Percentiles rank a stretch among this genome's conserved stretches.
Conservation (phyloP, 148 eudicot species). For the Agrostemma githago region DNA sequence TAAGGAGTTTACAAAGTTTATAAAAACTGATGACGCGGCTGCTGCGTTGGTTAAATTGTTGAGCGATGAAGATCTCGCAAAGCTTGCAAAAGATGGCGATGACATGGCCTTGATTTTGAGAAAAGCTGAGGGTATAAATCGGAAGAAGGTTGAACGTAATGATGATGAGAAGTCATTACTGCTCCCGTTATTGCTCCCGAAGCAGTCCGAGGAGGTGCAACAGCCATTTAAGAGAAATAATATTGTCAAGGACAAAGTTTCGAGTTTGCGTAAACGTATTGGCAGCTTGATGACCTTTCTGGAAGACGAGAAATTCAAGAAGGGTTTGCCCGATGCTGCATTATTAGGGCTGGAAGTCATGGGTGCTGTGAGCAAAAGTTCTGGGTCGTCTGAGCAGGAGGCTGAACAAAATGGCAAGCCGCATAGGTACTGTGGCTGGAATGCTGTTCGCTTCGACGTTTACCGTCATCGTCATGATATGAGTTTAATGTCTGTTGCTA, state of each 20-base stretch:
- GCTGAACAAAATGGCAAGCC: not conserved
- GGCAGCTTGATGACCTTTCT: constrained; percentile 4
- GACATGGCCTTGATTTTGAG: not conserved
- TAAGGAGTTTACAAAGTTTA: not conserved
- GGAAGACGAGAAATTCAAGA: not conserved
- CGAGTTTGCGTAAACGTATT: not conserved
- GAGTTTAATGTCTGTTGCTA: not conserved
- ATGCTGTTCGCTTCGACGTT: not conserved
- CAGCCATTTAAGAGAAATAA: not conserved
- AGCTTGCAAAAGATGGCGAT: not conserved
- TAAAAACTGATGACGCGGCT: not conserved
- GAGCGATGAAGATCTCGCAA: not conserved
- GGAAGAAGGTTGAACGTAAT: not conserved
- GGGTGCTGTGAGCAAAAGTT: not conserved
- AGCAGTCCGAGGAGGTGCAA: not conserved
- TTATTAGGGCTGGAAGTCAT: constrained; percentile 2
- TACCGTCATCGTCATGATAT: constrained; percentile 8
- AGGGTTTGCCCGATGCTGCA: not conserved
- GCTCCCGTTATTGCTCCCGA: not conserved
- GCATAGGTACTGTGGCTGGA: constrained; percentile 2
- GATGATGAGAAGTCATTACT: not conserved
- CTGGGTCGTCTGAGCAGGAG: not conserved
- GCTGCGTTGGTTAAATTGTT: not conserved
- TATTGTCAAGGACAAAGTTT: not conserved
- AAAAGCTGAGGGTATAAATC: not conserved